Evolutionary conservation across 2,329 filamentous ascomycete species (phyloP), one percentile per base, ranked within the genome.

Genomic region (Diaporthe vaccinii): DNA sequence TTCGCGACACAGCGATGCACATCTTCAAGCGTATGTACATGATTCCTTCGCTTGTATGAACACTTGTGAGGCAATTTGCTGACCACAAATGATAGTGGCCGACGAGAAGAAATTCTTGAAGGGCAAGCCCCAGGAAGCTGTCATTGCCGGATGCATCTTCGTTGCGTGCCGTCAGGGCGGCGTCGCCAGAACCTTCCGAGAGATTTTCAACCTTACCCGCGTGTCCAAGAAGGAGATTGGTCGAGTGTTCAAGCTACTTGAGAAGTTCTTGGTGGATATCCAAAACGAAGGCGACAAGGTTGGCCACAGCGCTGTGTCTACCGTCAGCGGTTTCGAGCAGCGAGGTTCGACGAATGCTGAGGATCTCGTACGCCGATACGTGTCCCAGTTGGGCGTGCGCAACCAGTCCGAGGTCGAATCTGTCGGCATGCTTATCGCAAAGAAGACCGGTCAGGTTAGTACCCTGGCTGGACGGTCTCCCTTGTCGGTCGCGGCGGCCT

Each of bases 161-260:
- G 96, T 99, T 80, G 95, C 97, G 55, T 98, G 96, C 83, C 95
- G 97, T 59, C 95, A 98, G 84, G 94, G 95, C 82, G 91, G 92
- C 77, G 93, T 96, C 41, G 93, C 94, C 6, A 94, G 97, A 78
- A 98, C 95, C 4, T 99, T 99, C 86, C 92, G 94, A 67, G 97
- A 99, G 84, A 97, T 99, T 80, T 97, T 94, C 86, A 93, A 95
- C 76, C 89, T 98, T 83, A 99, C 97, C 12, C 95, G 94, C 79
- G 96, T 99, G 39, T 93, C 93, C 76, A 98, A 98, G 88, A 98
- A 98, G 86, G 97, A 99, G 82, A 98, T 99, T 78, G 97, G 97
- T 31, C 90, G 96, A 75, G 96, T 96, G 34, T 99, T 98, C 90
- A 99, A 99, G 87, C 89, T 92, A 75, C 89, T 99, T 59, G 96